Evolutionary conservation across 345 rosid species (phyloP).

Genomic region (Excoecaria agallocha): DNA sequence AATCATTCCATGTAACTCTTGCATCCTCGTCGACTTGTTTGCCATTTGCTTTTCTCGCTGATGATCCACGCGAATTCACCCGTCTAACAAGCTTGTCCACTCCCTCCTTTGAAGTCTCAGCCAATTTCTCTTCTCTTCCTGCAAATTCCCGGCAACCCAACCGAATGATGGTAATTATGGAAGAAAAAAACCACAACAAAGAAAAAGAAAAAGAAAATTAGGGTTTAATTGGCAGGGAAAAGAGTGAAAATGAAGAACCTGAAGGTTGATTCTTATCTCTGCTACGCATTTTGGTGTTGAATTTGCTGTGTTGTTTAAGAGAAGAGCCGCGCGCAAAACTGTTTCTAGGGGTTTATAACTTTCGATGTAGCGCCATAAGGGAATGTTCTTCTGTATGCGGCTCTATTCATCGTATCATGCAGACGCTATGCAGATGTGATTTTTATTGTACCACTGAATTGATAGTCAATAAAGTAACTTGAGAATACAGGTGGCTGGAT

Average conservation of each 20-base stretch:
- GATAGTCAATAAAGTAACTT: too few species aligned
- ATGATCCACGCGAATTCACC: slow-evolving; percentile 24
- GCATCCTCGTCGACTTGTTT: slow-evolving; percentile 26
- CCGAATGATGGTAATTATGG: background rate
- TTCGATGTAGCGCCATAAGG: background rate
- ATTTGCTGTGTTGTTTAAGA: background rate
- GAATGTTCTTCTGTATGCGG: background rate
- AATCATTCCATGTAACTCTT: slow-evolving; percentile 26
- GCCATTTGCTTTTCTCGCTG: slow-evolving; percentile 28
- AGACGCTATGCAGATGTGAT: too few species aligned
- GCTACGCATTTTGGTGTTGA: background rate
- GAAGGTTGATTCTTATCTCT: background rate
- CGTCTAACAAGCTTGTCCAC: slow-evolving; percentile 40
- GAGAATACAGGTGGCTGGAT: too few species aligned
- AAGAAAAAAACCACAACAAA: too few species aligned
- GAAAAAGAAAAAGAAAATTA: background rate
- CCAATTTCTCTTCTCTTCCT: slow-evolving; percentile 26
- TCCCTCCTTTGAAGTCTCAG: slow-evolving; percentile 41
- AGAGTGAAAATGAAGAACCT: background rate
- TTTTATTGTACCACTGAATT: background rate
- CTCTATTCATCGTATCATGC: too few species aligned
- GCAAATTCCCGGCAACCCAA: background rate
- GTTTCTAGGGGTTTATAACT: background rate
- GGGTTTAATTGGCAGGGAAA: background rate
- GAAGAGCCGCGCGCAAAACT: background rate